A percentile compares a stretch with the other conserved stretches of the same genome.
phyloP scores from a whole-genome alignment of 2,329 filamentous ascomycete genomes.

The Aquanectria penicillioides region DNA sequence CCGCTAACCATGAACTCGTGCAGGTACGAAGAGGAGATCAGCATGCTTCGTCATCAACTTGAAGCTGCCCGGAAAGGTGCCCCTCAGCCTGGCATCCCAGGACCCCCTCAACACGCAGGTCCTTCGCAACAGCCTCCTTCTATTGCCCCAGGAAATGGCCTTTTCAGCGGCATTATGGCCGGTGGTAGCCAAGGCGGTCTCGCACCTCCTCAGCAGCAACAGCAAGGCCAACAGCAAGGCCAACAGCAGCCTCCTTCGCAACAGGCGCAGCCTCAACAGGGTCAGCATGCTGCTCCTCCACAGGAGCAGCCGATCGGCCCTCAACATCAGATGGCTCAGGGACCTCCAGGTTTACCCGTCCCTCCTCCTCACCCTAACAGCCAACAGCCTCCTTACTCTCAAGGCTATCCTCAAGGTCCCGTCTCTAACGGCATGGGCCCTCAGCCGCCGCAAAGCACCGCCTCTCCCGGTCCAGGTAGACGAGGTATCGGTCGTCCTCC shows the following conservation, averaged over 20 bases:
- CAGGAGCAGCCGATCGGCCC: slow-evolving; percentile 69
- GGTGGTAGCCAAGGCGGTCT: slow-evolving; percentile 86
- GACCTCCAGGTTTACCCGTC: slow-evolving; percentile 72
- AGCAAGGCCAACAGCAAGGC: slow-evolving; percentile 64
- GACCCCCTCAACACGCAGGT: slow-evolving; percentile 78
- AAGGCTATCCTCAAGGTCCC: slow-evolving; percentile 70
- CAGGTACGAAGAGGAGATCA: slow-evolving; percentile 95
- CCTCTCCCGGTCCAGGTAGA: slow-evolving; percentile 86
- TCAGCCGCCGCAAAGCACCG: slow-evolving; percentile 84
- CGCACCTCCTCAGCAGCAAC: slow-evolving; percentile 77
- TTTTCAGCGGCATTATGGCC: slow-evolving; percentile 97
- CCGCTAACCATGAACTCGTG: slow-evolving; percentile 19
- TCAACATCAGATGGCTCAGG: slow-evolving; percentile 73
- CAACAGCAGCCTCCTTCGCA: slow-evolving; percentile 65
- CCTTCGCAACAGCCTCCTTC: slow-evolving; percentile 88
- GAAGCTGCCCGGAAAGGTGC: slow-evolving; percentile 75
- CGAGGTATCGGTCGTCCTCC: slow-evolving; percentile 75
- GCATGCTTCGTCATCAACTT: slow-evolving; percentile 86
- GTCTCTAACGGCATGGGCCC: slow-evolving; percentile 78
- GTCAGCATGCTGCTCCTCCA: slow-evolving; percentile 67
- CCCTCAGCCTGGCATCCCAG: slow-evolving; percentile 68
- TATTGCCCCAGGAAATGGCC: slow-evolving; percentile 88
- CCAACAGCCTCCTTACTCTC: slow-evolving; percentile 78
- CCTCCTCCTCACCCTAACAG: slow-evolving; percentile 69
- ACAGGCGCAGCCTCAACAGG: slow-evolving; percentile 45